Percentiles rank a stretch among this genome's conserved stretches.
phyloP scores from a whole-genome alignment of 139 green algal species.

The Haematococcus lacustris region DNA sequence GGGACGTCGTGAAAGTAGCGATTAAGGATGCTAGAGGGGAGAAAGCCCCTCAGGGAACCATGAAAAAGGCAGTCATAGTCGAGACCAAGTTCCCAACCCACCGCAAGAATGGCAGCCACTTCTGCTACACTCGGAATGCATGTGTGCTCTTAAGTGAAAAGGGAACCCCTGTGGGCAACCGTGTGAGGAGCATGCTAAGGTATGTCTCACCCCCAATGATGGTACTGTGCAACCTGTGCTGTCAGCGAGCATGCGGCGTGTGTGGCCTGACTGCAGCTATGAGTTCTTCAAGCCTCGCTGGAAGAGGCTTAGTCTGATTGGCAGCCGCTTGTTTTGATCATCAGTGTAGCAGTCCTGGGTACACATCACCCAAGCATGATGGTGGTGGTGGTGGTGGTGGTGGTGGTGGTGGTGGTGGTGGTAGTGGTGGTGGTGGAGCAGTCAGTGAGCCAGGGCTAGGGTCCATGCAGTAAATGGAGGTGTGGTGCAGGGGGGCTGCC shows the following conservation, averaged over 20 bases:
- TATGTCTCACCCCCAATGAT: too few relatives aligned
- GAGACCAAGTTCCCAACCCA: slow-evolving; percentile 39
- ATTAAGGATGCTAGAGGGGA: slow-evolving; percentile 48
- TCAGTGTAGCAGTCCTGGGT: not conserved
- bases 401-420: too few relatives aligned
- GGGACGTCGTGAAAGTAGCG: slow-evolving; percentile 49
- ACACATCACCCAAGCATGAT: too few relatives aligned
- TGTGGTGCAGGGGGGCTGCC: too few relatives aligned
- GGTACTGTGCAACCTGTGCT: too few relatives aligned
- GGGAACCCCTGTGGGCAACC: slow-evolving; percentile 46
- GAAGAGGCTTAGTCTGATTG: slow-evolving; percentile 19
- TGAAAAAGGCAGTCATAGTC: slow-evolving; percentile 43
- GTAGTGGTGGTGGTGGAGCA: too few relatives aligned
- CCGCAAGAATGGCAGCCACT: slow-evolving; percentile 37
- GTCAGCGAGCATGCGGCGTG: too few relatives aligned
- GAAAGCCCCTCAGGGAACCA: slow-evolving; percentile 30
- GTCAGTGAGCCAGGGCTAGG: too few relatives aligned
- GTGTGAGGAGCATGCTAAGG: slow-evolving; percentile 29
- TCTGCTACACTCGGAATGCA: slow-evolving; percentile 42
- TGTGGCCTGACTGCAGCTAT: too few relatives aligned
- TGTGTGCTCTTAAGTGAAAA: slow-evolving; percentile 52
- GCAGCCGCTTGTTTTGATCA: slow-evolving; percentile 26
- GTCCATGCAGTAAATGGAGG: too few relatives aligned
- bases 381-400: too few relatives aligned
- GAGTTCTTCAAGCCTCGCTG: slow-evolving; percentile 50